Percentiles rank a stretch among this genome's conserved stretches.
Conservation (phyloP, 108 stramenopile species). For the Pseudonitzschia multistriata region DNA sequence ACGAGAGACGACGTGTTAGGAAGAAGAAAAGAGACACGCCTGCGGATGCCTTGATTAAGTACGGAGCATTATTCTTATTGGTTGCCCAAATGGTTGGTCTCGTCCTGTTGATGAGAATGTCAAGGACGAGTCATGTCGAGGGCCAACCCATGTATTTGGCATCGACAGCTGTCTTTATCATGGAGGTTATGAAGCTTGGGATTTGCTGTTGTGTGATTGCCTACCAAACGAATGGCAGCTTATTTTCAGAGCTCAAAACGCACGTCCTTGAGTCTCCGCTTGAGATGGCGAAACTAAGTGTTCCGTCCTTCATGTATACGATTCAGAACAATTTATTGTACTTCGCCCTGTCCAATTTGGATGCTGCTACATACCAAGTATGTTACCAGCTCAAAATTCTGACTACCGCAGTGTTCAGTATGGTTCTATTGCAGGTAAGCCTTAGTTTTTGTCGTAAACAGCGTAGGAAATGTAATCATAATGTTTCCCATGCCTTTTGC, state of each 20-base stretch:
- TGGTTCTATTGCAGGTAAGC: slow-evolving; percentile 75
- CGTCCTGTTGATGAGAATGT: slow-evolving; percentile 80
- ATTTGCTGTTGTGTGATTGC: slow-evolving; percentile 69
- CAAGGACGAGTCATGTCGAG: slow-evolving; percentile 55
- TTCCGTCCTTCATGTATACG: slow-evolving; percentile 95
- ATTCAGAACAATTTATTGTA: slow-evolving; percentile 99
- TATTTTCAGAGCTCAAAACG: slow-evolving; percentile 37
- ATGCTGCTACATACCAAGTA: slow-evolving; percentile 97
- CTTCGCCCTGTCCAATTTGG: slow-evolving; percentile 92
- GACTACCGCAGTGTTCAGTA: slow-evolving; percentile 97
- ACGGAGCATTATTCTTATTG: slow-evolving; percentile 72
- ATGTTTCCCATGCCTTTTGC: neutral
- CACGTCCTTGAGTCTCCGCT: slow-evolving; percentile 54
- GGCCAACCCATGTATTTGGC: slow-evolving; percentile 73
- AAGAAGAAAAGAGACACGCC: slow-evolving; percentile 18
- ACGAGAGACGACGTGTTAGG: slow-evolving; percentile 13
- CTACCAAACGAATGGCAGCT: slow-evolving; percentile 39
- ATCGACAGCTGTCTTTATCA: slow-evolving; percentile 82
- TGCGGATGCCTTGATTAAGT: slow-evolving; percentile 56
- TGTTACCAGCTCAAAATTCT: slow-evolving; percentile 98
- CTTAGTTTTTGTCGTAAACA: too few species aligned
- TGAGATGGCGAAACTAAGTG: slow-evolving; percentile 90
- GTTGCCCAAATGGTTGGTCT: slow-evolving; percentile 89
- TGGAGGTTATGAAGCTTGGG: slow-evolving; percentile 80
- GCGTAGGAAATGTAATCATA: too few species aligned